Base-by-base conservation (phyloP, 768 basidiomycete species). In the Suillus sp. region DNA sequence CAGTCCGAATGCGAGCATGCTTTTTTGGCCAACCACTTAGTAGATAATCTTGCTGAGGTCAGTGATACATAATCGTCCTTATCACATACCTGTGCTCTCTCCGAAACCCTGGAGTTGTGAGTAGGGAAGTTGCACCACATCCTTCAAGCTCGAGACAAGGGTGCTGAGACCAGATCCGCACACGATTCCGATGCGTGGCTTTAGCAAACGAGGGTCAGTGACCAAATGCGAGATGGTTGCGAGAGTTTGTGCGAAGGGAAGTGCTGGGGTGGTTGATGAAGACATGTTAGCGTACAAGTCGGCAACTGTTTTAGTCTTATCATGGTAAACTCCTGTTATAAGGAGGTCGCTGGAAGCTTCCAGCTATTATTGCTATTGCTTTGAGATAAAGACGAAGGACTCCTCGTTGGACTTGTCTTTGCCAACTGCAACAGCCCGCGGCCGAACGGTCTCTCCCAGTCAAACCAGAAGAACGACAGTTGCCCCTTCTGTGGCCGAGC, bases 131-230 rank as follows among this genome's bases (percentile, higher is more conserved):
- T 82, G 77, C 0, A 86, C 80, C 2, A 80, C 77, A 60, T 90
- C 82, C 34, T 81, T 81, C 60, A 93, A 75, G 40, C 77, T 83
- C 13, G 83, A 80, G 0, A 84, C 91, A 32, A 96, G 81, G 1
- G 91, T 92, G 69, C 86, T 87, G 58, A 96, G 78, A 3, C 95
- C 94, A 1, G 90, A 92, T 62, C 95, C 94, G 72, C 93, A 95
- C 32, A 96, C 87, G 68, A 96, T 92, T 22, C 90, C 94, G 20
- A 94, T 84, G 38, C 79, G 80, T 11, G 93, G 93, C n/a, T 62
- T 70, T 32, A 75, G 79, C 10, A 90, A 81, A 14, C 69, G 69
- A 20, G 62, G 64, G 67, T 68, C 53, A 58, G 70, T 60, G 48
- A 74, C 62, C 64, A 71, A 62, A 32, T 16, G 53, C 14, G 59